A percentile compares a stretch with the other conserved stretches of the same genome.
Evolutionary conservation across 495 filamentous ascomycete genomes (phyloP).

Genomic region (Cercophora newfieldiana): DNA sequence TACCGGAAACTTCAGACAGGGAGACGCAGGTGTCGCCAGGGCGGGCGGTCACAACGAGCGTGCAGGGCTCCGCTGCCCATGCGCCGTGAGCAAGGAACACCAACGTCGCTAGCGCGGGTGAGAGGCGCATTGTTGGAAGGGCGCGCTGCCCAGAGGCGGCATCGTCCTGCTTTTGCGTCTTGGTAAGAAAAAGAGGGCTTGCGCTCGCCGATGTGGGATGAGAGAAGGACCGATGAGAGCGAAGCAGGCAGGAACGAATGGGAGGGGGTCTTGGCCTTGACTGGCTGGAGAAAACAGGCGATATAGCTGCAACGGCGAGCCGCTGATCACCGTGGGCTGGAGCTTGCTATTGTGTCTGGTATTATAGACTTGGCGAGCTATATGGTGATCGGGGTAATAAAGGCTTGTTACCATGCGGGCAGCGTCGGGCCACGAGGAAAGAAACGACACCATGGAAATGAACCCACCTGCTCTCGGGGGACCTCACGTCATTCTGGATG

Average conservation of each 20-base stretch:
- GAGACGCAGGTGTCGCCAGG: conserved; percentile 24
- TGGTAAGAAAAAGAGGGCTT: not conserved
- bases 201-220: not conserved
- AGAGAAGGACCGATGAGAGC: not conserved
- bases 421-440: no score
- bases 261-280: not conserved
- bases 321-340: not conserved
- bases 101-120: not conserved
- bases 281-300: conserved; percentile 4
- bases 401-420: not conserved
- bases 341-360: not conserved
- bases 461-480: not conserved
- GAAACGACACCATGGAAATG: not conserved
- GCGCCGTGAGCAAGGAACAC: not conserved
- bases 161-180: not conserved
- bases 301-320: not conserved
- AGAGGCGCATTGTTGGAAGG: not conserved
- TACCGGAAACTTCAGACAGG: conserved; percentile 12
- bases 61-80: conserved; percentile 8
- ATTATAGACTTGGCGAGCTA: conserved; percentile 1
- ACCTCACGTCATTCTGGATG: not conserved
- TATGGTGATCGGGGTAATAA: not conserved
- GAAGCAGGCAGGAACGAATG: not conserved
- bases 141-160: not conserved
- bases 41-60: conserved; percentile 9